Base-by-base conservation (phyloP, 306 rosid genomes). In the Comarum palustre region DNA sequence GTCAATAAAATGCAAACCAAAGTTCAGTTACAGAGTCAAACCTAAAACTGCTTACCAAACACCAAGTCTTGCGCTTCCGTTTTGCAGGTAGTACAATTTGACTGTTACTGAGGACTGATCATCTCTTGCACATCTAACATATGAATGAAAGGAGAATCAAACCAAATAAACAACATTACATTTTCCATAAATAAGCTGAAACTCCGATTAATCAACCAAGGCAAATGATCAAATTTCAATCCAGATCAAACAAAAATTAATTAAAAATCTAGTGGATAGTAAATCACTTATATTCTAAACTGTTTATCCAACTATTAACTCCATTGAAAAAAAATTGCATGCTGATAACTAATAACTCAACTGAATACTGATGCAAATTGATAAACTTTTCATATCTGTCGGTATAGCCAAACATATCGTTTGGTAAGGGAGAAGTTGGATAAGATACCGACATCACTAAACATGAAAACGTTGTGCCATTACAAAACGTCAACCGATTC, bases 51-150 rank as follows among this genome's bases (percentile, higher is more conserved):
- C 90, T 83, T 87, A 94, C 98, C 98, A 94, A 82, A 91, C 84
- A 77, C 98, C 96, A 67, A 94, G 79, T 73, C 98, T 89, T 69
- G 98, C 98, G 74, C 97, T 94, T 75, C 95, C 97, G 66, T 82
- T 91, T 46, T 81, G 85, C 83, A 94, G 90, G 77, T 94, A 91
- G 83, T 94, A 91, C 78, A 94, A 66, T 82, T 77, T 89, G 36
- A 94, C 75, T 16, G 97, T 62, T 54, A 91, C 77, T 2, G 98
- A 80, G 6, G 98, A 84, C 77, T 89, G 96, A 74, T 94, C 94
- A 75, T 82, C 88, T 88, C 98, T 88, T 55, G 76, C 91, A 77
- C 96, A 89, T 86, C 98, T 94, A 82, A 71, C 60, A 45, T 69
- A 32, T 50, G 19, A 59, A 5, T 27, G 46, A 51, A 66, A 55